These are phyloP conservation scores for Limonium bicolor DNA, from an alignment of 148 eudicot genomes.

Conservation along the genomic window DNA sequence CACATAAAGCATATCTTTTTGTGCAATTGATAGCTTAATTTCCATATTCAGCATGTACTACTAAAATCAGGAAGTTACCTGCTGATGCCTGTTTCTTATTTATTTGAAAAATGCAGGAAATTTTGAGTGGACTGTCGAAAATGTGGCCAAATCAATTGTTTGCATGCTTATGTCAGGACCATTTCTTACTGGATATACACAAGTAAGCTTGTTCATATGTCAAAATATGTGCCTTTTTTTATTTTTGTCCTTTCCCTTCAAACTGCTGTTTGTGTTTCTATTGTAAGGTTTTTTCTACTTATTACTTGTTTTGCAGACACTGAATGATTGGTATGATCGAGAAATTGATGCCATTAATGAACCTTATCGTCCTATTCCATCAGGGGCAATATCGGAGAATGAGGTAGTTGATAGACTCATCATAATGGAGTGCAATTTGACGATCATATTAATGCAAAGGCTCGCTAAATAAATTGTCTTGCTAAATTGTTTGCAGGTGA, in stretches of 20 bases:
- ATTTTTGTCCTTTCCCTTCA: background rate
- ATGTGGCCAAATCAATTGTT: conserved; percentile 77
- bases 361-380: conserved; percentile 97
- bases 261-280: background rate
- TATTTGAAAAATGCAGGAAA: conserved; percentile 38
- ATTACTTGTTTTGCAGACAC: conserved; percentile 42
- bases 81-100: background rate
- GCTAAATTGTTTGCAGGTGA: conserved; percentile 52
- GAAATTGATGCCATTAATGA: conserved; percentile 96
- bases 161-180: conserved; percentile 98
- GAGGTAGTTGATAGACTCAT: conserved; percentile 32
- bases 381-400: conserved; percentile 77
- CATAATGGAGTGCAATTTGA: conserved; percentile 3
- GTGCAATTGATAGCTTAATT: too few species aligned
- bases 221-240: conserved; percentile 5
- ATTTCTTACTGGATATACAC: conserved; percentile 86
- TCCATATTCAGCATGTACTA: too few species aligned
- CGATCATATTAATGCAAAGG: too few species aligned
- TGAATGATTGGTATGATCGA: conserved; percentile 98
- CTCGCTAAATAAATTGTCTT: too few species aligned
- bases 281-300: conserved; percentile 1
- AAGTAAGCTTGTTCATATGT: conserved; percentile 26
- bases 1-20: too few species aligned
- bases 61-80: background rate
- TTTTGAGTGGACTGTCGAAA: conserved; percentile 82